These are phyloP conservation scores for Galerina marginata DNA, from an alignment of 768 basidiomycete genomes.

Conservation along the genomic window DNA sequence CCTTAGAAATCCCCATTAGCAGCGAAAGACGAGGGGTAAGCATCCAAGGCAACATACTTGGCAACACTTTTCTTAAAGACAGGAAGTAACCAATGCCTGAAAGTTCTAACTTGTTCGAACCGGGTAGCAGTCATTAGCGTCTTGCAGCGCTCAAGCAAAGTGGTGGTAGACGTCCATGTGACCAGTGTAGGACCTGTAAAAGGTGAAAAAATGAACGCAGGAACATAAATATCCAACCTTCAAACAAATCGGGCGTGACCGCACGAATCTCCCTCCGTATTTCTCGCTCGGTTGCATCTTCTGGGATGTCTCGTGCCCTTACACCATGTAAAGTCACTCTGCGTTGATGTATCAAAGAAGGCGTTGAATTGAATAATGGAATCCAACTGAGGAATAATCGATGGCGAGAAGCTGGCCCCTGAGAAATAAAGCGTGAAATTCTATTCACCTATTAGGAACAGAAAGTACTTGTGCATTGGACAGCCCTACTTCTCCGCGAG, in stretches of 20 bases:
- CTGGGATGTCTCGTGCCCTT: conserved; percentile 70
- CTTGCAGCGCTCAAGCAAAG: conserved; percentile 48
- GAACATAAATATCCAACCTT: conserved; percentile 41
- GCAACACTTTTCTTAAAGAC: conserved; percentile 58
- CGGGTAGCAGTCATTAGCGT: conserved; percentile 60
- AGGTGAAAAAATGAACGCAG: conserved; percentile 2
- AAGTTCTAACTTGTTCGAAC: conserved; percentile 75
- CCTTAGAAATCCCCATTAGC: conserved; percentile 14
- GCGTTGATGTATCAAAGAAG: conserved; percentile 69
- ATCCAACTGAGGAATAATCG: conserved; percentile 74
- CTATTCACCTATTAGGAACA: background rate
- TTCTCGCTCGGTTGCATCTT: conserved; percentile 70
- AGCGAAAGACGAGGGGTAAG: background rate
- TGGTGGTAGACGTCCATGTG: conserved; percentile 39
- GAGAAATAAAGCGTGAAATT: background rate
- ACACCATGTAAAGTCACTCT: conserved; percentile 73
- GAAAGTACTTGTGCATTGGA: conserved; percentile 54
- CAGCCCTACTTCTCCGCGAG: conserved; percentile 72
- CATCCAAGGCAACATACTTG: conserved; percentile 41
- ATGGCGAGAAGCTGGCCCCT: conserved; percentile 65
- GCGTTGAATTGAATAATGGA: conserved; percentile 63
- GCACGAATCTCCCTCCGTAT: conserved; percentile 73
- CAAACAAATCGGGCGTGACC: conserved; percentile 71
- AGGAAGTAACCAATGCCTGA: conserved; percentile 79
- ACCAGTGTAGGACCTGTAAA: conserved; percentile 36